These are phyloP conservation scores for Huntiella abstrusa DNA, from an alignment of 2,329 filamentous ascomycete species.

Conservation along the genomic window DNA sequence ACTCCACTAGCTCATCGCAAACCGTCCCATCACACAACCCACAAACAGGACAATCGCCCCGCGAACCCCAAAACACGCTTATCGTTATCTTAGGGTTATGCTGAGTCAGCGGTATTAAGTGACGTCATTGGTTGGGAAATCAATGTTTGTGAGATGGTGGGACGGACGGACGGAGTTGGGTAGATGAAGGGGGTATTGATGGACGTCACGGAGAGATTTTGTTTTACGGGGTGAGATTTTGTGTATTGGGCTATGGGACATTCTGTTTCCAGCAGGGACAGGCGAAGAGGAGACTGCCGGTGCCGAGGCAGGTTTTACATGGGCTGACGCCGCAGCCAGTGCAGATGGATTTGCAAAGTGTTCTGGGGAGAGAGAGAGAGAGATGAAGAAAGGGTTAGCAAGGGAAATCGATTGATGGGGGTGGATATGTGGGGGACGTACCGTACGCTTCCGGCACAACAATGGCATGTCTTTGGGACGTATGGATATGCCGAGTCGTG, in stretches of 20 bases:
- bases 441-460: conserved; percentile 5
- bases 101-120: background rate
- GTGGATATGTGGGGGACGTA: background rate
- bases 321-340: background rate
- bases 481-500: background rate
- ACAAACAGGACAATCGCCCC: background rate
- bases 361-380: background rate
- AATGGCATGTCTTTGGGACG: conserved; percentile 3
- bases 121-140: no score
- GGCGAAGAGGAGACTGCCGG: background rate
- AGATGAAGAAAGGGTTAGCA: background rate
- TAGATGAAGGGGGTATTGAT: no score
- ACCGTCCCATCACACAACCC: background rate
- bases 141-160: no score
- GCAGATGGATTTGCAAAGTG: background rate
- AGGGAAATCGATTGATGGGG: background rate
- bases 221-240: background rate
- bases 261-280: background rate
- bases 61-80: background rate
- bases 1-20: background rate
- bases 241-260: background rate
- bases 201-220: background rate
- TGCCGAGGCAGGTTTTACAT: background rate
- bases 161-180: no score
- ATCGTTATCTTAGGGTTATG: background rate